phyloP scores from a whole-genome alignment of 2,329 filamentous ascomycete species.

The Colletotrichum godetiae region DNA sequence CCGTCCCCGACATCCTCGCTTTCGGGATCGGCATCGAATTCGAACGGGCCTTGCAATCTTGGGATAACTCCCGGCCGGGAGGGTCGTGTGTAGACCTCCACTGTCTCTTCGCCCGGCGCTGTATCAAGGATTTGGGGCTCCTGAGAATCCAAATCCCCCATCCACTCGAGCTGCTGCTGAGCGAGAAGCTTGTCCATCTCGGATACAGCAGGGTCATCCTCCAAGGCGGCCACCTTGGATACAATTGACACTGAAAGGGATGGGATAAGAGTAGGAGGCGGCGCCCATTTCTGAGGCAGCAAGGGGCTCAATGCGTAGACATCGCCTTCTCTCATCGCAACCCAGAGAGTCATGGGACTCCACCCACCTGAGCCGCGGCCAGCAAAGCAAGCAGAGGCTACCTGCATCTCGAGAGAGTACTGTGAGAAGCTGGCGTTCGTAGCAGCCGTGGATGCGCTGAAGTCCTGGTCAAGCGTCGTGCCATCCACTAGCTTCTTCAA shows the following conservation, averaged over 20 bases:
- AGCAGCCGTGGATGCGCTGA: conserved; percentile 78
- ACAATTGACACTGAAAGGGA: conserved; percentile 87
- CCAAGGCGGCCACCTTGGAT: conserved; percentile 73
- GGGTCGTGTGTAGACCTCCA: conserved; percentile 69
- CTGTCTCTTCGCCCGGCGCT: conserved; percentile 57
- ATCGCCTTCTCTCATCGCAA: conserved; percentile 94
- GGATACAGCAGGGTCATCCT: conserved; percentile 67
- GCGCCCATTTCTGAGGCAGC: conserved; percentile 87
- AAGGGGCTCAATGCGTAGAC: conserved; percentile 94
- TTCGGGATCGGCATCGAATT: conserved; percentile 65
- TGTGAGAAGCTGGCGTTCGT: conserved; percentile 87
- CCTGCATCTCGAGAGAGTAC: conserved; percentile 92
- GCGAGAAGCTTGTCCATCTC: conserved; percentile 66
- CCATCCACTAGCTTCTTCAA: conserved; percentile 90
- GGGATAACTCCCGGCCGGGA: conserved; percentile 68
- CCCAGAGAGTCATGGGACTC: conserved; percentile 96
- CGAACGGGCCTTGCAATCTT: conserved; percentile 71
- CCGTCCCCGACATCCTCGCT: conserved; percentile 68
- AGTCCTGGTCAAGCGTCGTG: conserved; percentile 83
- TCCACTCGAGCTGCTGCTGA: conserved; percentile 75
- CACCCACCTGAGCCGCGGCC: conserved; percentile 79
- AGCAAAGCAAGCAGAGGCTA: conserved; percentile 86
- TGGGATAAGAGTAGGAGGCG: conserved; percentile 79
- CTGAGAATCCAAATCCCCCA: conserved; percentile 73
- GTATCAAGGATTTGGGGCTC: conserved; percentile 68